Evolutionary conservation across 2,329 filamentous ascomycete species (phyloP).

Genomic region (Claviceps humidiphila): DNA sequence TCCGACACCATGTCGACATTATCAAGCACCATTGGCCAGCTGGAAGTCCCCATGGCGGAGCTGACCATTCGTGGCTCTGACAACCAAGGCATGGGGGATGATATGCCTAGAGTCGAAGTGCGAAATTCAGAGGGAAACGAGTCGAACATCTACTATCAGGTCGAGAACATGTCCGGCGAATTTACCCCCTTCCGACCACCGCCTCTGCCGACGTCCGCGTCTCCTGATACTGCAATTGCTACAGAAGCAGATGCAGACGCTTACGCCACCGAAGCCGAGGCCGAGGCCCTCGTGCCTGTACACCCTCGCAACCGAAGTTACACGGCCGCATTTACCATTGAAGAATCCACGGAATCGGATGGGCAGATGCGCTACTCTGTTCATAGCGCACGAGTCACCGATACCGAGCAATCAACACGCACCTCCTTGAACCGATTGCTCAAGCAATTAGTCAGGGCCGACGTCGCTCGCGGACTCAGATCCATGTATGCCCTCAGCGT

Average conservation of each 20-base stretch:
- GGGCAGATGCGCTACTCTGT: slow-evolving; percentile 48
- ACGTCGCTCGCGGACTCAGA: slow-evolving; percentile 36
- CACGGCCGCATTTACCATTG: slow-evolving; percentile 53
- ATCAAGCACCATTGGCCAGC: slow-evolving; percentile 42
- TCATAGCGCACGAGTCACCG: slow-evolving; percentile 44
- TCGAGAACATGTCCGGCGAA: slow-evolving; percentile 54
- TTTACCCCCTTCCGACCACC: slow-evolving; percentile 76
- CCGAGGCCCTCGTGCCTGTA: slow-evolving; percentile 21
- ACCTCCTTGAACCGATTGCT: slow-evolving; percentile 61
- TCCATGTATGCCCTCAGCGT: slow-evolving; percentile 78
- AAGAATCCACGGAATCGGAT: slow-evolving; percentile 47
- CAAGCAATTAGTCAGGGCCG: slow-evolving; percentile 46
- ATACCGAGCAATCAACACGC: slow-evolving; percentile 29
- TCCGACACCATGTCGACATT: slow-evolving; percentile 56
- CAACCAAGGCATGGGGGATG: slow-evolving; percentile 30
- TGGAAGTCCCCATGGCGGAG: slow-evolving; percentile 44
- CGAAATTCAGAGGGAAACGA: slow-evolving; percentile 43
- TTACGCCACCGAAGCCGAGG: slow-evolving; percentile 18
- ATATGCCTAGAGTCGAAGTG: slow-evolving; percentile 36
- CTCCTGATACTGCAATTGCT: slow-evolving; percentile 17
- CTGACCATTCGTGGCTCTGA: slow-evolving; percentile 32
- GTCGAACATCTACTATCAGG: slow-evolving; percentile 49
- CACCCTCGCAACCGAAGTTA: slow-evolving; percentile 42
- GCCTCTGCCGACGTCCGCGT: slow-evolving; percentile 57
- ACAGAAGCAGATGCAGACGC: slow-evolving; percentile 23